phyloP scores from a whole-genome alignment of 129 eudicot genomes.

The Flaveria ramosissima region DNA sequence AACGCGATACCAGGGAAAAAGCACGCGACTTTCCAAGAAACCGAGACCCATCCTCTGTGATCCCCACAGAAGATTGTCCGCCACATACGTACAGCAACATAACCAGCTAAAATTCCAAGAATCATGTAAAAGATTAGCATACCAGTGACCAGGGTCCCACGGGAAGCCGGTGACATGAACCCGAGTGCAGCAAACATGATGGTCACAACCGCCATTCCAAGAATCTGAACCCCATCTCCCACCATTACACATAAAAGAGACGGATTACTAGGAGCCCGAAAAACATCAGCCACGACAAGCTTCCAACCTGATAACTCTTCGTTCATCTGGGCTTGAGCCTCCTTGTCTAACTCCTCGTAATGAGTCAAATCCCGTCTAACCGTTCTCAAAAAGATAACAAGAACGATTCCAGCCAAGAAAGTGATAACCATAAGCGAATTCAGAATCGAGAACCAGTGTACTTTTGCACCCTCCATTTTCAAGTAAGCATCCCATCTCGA shows the following conservation, averaged over 20 bases:
- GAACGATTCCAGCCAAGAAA: conserved; percentile 39
- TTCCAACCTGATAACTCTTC: conserved; percentile 49
- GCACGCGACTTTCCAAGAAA: conserved; percentile 2
- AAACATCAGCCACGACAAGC: conserved; percentile 43
- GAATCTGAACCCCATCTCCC: conserved; percentile 4
- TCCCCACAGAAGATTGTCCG: background rate
- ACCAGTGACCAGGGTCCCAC: background rate
- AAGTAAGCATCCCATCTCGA: conserved; percentile 48
- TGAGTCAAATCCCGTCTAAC: conserved; percentile 42
- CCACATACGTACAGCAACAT: conserved; percentile 4
- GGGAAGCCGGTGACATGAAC: conserved; percentile 7
- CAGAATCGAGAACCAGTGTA: conserved; percentile 49
- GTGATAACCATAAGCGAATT: conserved; percentile 44
- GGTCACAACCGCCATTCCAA: conserved; percentile 6
- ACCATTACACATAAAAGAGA: conserved; percentile 6
- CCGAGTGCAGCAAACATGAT: conserved; percentile 1
- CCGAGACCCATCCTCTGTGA: conserved; percentile 1
- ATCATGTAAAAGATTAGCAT: background rate
- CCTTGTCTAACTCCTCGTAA: conserved; percentile 40
- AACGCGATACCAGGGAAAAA: conserved; percentile 8
- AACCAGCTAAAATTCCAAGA: background rate
- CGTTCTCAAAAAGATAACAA: conserved; percentile 43
- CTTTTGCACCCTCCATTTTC: conserved; percentile 47
- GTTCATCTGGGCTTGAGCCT: conserved; percentile 44
- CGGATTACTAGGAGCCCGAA: conserved; percentile 25